Evolutionary conservation across 2,329 filamentous ascomycete genomes (phyloP).

Genomic region (Phaeosphaeria sp.): DNA sequence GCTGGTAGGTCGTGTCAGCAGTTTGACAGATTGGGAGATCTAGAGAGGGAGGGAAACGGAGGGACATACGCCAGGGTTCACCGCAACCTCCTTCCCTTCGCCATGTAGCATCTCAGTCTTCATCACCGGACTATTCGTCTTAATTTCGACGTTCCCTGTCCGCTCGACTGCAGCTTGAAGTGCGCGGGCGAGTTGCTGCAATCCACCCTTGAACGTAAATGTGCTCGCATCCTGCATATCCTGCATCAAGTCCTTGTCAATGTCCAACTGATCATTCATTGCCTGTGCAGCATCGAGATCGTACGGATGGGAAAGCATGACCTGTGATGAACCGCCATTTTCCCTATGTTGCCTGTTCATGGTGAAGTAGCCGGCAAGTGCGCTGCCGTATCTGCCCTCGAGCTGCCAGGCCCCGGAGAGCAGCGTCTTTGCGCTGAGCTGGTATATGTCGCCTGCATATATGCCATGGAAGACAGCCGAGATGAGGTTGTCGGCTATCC

Average conservation of each 20-base stretch:
- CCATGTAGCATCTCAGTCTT: constrained; percentile 22
- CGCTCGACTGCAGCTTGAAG: constrained; percentile 47
- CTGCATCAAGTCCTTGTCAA: constrained; percentile 41
- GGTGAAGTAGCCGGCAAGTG: constrained; percentile 25
- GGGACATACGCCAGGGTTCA: constrained; percentile 33
- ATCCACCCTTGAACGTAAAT: constrained; percentile 54
- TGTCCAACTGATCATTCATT: constrained; percentile 44
- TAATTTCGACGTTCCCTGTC: constrained; percentile 50
- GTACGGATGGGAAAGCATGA: constrained; percentile 26
- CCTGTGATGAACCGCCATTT: background rate
- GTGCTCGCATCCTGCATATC: constrained; percentile 46
- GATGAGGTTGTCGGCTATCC: constrained; percentile 72
- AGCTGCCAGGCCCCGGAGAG: constrained; percentile 59
- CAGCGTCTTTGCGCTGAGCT: constrained; percentile 75
- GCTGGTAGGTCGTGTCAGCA: constrained; percentile 8
- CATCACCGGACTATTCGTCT: constrained; percentile 39
- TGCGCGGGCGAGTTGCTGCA: constrained; percentile 48
- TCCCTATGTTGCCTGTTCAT: constrained; percentile 22
- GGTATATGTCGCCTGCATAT: constrained; percentile 86
- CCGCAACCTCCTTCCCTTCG: constrained; percentile 22
- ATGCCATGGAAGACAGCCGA: constrained; percentile 86
- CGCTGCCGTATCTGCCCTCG: constrained; percentile 53
- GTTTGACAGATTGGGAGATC: too few species aligned
- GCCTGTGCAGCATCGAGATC: constrained; percentile 27
- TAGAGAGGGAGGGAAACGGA: background rate